Evolutionary conservation across 768 basidiomycete genomes (phyloP), one percentile per base, ranked within the genome.

Genomic region (Boletus insuetus): DNA sequence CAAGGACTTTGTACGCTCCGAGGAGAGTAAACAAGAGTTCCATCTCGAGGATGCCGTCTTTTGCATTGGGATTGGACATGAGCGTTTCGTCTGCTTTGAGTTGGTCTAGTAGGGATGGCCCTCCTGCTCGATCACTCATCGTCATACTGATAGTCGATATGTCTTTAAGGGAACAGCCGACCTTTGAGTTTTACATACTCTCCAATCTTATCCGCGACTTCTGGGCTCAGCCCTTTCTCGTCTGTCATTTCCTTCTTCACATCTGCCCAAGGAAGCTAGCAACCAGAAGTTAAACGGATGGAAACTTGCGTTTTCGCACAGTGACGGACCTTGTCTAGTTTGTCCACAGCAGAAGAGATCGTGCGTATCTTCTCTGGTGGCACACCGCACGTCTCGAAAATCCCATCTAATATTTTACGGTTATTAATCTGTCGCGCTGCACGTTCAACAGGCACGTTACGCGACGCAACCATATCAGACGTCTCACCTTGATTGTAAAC

Each of bases 121-220:
- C 89, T 32, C 94, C 94, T 95, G 58, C 19, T 24, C 14, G 17
- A 14, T 35, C 6, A 19, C 11, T 29, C 16, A 37, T 34, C 26
- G 31, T 61, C 51, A 50, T 3, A 26, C 9, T 6, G 42, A 45
- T 38, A 22, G 51, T 46, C 26, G 29, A 29, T 42, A 17, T 3
- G 38, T 10, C 12, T 35, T 46, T 4, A 24, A 17, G 42, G 16
- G 20, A n/a, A 19, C 4, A 6, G 50, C 73, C 54, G 50, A 89
- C 94, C 96, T 77, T 97, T 98, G 68, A 87, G 82, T 68, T 93
- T 94, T 58, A 99, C 97, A 65, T 97, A 99, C 69, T 95, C 90
- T 20, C 96, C 96, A 65, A 99, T 99, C 71, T 82, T 87, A 74
- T 99, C 96, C 1, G 97, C 95, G 4, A 88, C 80, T 7, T 75